Conservation (phyloP, 2,329 filamentous ascomycete species). For the Hypoxylon sp. region DNA sequence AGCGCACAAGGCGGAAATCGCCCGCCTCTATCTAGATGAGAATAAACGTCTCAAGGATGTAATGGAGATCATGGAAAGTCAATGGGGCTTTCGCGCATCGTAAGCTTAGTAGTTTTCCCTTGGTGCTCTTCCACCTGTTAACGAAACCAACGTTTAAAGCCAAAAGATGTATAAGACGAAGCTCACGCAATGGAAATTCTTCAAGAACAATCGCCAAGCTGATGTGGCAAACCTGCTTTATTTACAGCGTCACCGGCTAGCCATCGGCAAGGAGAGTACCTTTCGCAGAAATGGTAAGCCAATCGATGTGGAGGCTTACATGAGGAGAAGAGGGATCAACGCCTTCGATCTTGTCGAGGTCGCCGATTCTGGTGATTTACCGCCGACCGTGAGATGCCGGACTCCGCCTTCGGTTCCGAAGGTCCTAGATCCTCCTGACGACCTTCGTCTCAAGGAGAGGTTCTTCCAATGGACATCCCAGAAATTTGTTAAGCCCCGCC, state of each 20-base stretch:
- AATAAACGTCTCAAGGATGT: constrained; percentile 53
- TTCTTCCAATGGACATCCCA: constrained; percentile 49
- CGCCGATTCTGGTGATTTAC: constrained; percentile 48
- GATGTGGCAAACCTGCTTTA: constrained; percentile 52
- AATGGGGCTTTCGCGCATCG: constrained; percentile 51
- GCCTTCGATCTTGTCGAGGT: constrained; percentile 49
- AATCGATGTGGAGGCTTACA: constrained; percentile 51
- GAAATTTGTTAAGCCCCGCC: constrained; percentile 43
- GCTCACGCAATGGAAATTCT: constrained; percentile 54
- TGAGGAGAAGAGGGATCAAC: constrained; percentile 51
- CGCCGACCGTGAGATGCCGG: constrained; percentile 49
- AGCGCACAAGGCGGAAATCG: constrained; percentile 49
- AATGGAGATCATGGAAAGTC: constrained; percentile 50
- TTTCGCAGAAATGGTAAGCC: constrained; percentile 51
- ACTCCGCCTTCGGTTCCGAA: constrained; percentile 47
- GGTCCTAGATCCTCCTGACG: constrained; percentile 47
- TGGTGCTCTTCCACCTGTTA: constrained; percentile 22
- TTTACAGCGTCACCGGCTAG: constrained; percentile 47
- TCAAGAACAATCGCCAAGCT: constrained; percentile 53
- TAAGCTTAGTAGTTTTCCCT: constrained; percentile 43
- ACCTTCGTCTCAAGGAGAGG: constrained; percentile 49
- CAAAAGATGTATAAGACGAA: constrained; percentile 55
- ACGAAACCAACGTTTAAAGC: constrained; percentile 43
- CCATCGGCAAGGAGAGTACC: constrained; percentile 51
- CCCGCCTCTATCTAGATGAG: constrained; percentile 51